A percentile compares a stretch with the other conserved stretches of the same genome.
Evolutionary conservation across 768 basidiomycete genomes (phyloP).

Genomic region (Boletus rubroflammeus): DNA sequence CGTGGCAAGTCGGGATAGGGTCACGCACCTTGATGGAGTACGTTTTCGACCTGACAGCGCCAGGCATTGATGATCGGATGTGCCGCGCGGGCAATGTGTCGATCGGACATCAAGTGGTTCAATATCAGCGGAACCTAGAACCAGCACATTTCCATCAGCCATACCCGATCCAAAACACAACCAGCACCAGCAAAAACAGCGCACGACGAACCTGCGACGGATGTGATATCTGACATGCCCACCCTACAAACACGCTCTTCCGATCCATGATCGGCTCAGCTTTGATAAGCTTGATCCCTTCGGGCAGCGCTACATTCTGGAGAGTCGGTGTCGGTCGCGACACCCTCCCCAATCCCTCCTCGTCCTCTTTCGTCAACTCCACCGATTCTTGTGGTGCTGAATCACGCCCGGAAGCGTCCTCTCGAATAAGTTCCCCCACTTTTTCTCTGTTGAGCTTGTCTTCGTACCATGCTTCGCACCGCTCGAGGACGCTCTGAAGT

Average conservation of each 20-base stretch:
- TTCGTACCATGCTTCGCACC: slow-evolving; percentile 66
- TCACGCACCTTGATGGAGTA: slow-evolving; percentile 69
- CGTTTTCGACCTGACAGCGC: slow-evolving; percentile 63
- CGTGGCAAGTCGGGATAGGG: neutral
- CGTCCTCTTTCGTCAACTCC: slow-evolving; percentile 3
- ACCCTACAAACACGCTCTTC: slow-evolving; percentile 82
- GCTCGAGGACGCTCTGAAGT: slow-evolving; percentile 68
- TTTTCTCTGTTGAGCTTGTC: slow-evolving; percentile 57
- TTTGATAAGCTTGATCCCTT: slow-evolving; percentile 61
- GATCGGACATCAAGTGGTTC: slow-evolving; percentile 64
- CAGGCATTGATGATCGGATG: slow-evolving; percentile 83
- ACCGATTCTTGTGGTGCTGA: slow-evolving; percentile 6
- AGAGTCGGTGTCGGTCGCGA: neutral
- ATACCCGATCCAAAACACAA: neutral
- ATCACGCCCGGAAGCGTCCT: slow-evolving; percentile 40
- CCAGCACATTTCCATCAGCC: neutral
- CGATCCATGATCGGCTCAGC: slow-evolving; percentile 83
- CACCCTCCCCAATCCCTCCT: neutral
- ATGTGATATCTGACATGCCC: slow-evolving; percentile 76
- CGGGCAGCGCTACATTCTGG: slow-evolving; percentile 39
- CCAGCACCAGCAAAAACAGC: neutral
- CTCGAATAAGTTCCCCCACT: slow-evolving; percentile 52
- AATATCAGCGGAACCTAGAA: slow-evolving; percentile 67
- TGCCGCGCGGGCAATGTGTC: slow-evolving; percentile 68
- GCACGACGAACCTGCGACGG: slow-evolving; percentile 58